Base-by-base conservation (phyloP, 257 asterid species). In the Sherardia arvensis region DNA sequence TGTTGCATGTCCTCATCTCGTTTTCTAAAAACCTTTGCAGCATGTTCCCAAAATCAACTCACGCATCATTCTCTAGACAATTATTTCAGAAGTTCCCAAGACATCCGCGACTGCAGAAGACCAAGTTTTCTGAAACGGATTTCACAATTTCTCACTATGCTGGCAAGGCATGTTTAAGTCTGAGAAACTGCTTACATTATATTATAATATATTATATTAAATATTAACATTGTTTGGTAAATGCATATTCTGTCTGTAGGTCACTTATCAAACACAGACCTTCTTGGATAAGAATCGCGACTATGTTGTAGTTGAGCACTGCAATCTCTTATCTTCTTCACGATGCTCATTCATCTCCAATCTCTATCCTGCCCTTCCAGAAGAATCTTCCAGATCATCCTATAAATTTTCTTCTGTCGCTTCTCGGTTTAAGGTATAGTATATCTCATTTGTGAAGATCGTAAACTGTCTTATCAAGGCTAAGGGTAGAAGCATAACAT, bases 41-140 rank as follows among this genome's bases (percentile, higher is more conserved):
- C 85, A 90, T 93, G 99, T 93, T 93, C 69, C 99, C 99, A 1
- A 93, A 85, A 77, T 93, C 99, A 75, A 93, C 99, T 3, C 96
- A 93, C 54, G 85, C 79, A 77, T 85, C 99, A 65, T 90, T 93
- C 78, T 77, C 99, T 29, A 93, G 86, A 83, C 90, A 83, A 88
- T 78, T 93, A 66, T 90, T 93, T 85, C 91, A 73, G 78, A 81
- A 93, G 81, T 85, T 93, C 65, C 82, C 79, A 58, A 70, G 81
- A 32, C 99, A 93, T 77, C 83, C 70, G 62, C 84, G 99, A 65
- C 73, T 90, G 69, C 92, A 82, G 76, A 90, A 78, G 70, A 96
- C 87, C 49, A 93, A 90, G 73, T 93, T 93, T 83, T 93, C 86
- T 59, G 96, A 87, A 81, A 85, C 99, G 64, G 97, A 90, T 83